Evolutionary conservation across 352 stramenopile genomes (phyloP), one percentile per base, ranked within the genome.

Genomic region (Pythium apleroticum): DNA sequence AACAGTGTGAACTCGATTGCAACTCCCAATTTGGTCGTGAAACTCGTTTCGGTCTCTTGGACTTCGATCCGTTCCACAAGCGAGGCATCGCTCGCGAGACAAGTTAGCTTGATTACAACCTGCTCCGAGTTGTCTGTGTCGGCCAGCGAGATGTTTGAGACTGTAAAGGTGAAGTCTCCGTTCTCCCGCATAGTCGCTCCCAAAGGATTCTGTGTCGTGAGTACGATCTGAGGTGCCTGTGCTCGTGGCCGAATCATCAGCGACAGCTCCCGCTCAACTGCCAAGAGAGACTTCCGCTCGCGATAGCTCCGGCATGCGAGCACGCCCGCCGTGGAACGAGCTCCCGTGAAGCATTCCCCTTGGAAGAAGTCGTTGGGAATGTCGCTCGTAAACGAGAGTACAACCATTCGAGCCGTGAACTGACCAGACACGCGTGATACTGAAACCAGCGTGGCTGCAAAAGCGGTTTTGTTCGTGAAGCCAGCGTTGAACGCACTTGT

Each of bases 261-360:
- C 14, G 24, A 28, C 0, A 71, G 3, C 14, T 15, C 25, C 2
- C 24, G 28, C 12, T 71, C 64, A 11, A 71, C 41, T 10, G 27
- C 57, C 22, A 71, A 24, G 3, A 71, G 57, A 5, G 64, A 66
- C 25, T 71, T 71, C 2, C 64, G 57, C 33, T 71, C 64, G 4
- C 64, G 57, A 37, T 66, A 31, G 8, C 45, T 66, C 33, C 64
- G 57, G 30, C 64, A 71, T 10, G 28, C 12, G 2, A 71, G 45
- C 6, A 66, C 41, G 5, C 53, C 65, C 8, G 5, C 19, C 6
- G 30, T 69, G 20, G 63, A 69, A 27, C 25, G 12, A 14, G 63
- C 54, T 7, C 6, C 8, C 4, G 31, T 19, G 1, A 62, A 62
- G 37, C 64, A 71, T 2, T 62, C 57, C 6, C 41, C 63, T 12